A percentile compares a stretch with the other conserved stretches of the same genome.
These are phyloP conservation scores for Flaveria ramosissima DNA, from an alignment of 129 eudicot species.

Conservation along the genomic window DNA sequence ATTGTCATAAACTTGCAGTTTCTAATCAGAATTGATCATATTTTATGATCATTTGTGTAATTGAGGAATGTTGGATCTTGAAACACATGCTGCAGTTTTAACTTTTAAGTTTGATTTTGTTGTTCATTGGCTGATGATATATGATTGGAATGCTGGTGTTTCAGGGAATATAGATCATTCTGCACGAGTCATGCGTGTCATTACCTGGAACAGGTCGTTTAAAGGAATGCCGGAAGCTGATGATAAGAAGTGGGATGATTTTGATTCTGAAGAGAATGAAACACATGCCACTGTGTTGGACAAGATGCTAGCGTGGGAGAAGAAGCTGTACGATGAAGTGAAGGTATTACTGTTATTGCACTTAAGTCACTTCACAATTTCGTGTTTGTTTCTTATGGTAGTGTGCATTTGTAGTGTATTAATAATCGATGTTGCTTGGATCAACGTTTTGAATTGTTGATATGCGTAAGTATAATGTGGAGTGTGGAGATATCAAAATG, in stretches of 20 bases:
- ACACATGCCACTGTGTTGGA: constrained; percentile 97
- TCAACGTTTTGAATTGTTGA: constrained; percentile 4
- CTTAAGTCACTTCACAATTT: background rate
- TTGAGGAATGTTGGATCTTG: background rate
- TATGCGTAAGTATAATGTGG: background rate
- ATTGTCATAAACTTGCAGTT: background rate
- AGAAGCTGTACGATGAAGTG: constrained; percentile 95
- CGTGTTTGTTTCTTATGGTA: background rate
- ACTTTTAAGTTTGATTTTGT: no score
- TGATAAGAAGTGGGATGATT: constrained; percentile 65
- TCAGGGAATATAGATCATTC: constrained; percentile 94
- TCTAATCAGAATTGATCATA: background rate
- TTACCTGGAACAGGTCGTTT: constrained; percentile 96
- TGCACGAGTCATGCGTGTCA: constrained; percentile 93
- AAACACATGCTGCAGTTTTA: no score
- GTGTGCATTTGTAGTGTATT: background rate
- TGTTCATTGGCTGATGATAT: background rate
- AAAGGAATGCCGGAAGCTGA: constrained; percentile 68
- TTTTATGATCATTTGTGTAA: background rate
- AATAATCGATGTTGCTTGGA: background rate
- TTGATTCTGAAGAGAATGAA: constrained; percentile 94
- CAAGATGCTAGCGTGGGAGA: constrained; percentile 99
- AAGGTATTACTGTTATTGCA: constrained; percentile 50
- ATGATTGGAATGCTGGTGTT: constrained; percentile 18
- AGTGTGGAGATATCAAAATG: background rate